Evolutionary conservation across 495 filamentous ascomycete genomes (phyloP), one percentile per base, ranked within the genome.

Genomic region (Hypomontagnella submonticulosa): DNA sequence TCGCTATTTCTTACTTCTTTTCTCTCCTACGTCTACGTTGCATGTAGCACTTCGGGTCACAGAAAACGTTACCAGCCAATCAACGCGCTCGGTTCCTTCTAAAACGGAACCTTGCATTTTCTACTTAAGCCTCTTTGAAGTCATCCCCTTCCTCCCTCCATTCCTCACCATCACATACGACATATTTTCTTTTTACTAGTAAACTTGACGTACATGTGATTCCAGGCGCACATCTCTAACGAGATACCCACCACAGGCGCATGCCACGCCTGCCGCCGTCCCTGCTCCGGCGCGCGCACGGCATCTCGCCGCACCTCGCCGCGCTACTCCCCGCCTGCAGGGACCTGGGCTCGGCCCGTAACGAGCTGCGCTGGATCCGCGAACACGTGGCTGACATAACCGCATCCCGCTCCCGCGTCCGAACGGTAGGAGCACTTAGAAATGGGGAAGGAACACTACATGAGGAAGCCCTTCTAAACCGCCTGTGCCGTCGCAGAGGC

Each of bases 281-380:
- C 0, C 73, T 89, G 30, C 77, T 96, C 38, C 77, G 81, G 57
- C 74, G 72, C 36, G 91, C 92, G 43, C 75, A 77, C 23, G 63
- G 65, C 0, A 80, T 85, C 51, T 81, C 87, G 33, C 81, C 84
- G 0, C 76, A 89, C 36, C 83, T 96, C 0, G 82, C 89, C 7
- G 63, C 82, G 0, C 84, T 98, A 1, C 85, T 98, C 2, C 84
- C 80, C 12, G 80, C 84, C 62, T 92, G 90, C 59, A 86, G 93
- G 27, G 81, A 86, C 40, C 73, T 96, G 5, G 60, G 59, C 11
- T 89, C 88, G 9, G 90, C 92, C 2, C 78, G 74, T 13, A 89
- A 89, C 71, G 95, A 99, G 76, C 82, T 98, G 5, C 89, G 92
- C 19, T 99, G 95, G 95, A 84, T 99, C 12, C 78, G 80, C 16